Evolutionary conservation across 2,329 filamentous ascomycete species (phyloP), one percentile per base, ranked within the genome.

Genomic region (Aspergillus novofumigatus): DNA sequence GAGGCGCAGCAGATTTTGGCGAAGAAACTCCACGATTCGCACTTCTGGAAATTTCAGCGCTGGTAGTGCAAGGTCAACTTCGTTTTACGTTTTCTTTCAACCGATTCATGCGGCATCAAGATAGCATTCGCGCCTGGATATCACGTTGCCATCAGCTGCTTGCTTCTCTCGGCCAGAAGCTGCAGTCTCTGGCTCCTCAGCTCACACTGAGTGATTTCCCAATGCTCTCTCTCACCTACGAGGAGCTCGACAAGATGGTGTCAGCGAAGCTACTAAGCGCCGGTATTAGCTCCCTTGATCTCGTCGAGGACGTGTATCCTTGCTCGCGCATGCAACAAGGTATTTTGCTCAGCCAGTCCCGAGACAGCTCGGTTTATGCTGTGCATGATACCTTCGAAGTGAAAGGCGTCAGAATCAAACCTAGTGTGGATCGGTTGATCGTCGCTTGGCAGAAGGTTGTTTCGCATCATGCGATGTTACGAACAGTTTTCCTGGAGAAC

Each of bases 41-140:
- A 4, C 69, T 83, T 0, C 80, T 83, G 56, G 81, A 83, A 59
- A 80, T 82, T 41, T 80, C 79, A 0, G 80, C 80, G 1, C 76
- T 80, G 53, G 74, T 81, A 3, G 76, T 77, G 14, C 72, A 76
- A 52, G 79, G 77, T 0, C 69, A 68, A 14, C 70, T 83, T 25
- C 75, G 78, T 8, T 78, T 82, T 52, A 77, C 75, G 0, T 82
- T 83, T 63, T 78, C 79, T 0, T 81, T 79, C 67, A 82, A 81
- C 61, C 71, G 72, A 14, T 67, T 73, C 29, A 81, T 81, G 77
- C 65, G 66, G 9, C 77, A 81, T 59, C 78, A 81, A 56, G 63
- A 71, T 2, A 64, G 65, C 0, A 78, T 83, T 20, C 66, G 68
- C 8, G 41, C 65, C 17, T 82, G 80, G 80, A 71, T 81, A 3